These are phyloP conservation scores for Pseudonectria buxi DNA, from an alignment of 2,329 filamentous ascomycete genomes.

Conservation along the genomic window DNA sequence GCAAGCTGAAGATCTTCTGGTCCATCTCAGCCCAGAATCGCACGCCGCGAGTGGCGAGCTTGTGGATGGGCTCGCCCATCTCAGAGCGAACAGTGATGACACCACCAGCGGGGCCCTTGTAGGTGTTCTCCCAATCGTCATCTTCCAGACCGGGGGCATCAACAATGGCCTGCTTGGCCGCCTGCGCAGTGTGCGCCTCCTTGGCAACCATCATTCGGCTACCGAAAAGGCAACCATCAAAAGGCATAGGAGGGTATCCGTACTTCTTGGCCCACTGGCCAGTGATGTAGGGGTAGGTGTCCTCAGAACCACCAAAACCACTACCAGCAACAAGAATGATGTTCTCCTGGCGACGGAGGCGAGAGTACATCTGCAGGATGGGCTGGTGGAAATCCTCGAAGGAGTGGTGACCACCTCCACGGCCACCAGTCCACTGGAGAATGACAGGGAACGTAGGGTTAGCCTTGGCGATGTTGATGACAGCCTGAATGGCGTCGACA, in stretches of 20 bases:
- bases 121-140: slow-evolving; percentile 82
- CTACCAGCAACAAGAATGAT: slow-evolving; percentile 85
- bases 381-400: slow-evolving; percentile 94
- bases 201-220: slow-evolving; percentile 94
- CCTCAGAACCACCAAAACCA: slow-evolving; percentile 83
- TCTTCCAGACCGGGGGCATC: slow-evolving; percentile 80
- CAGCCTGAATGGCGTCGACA: slow-evolving; percentile 76
- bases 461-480: slow-evolving; percentile 90
- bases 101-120: slow-evolving; percentile 84
- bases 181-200: slow-evolving; percentile 81
- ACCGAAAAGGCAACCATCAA: slow-evolving; percentile 84
- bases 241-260: slow-evolving; percentile 88
- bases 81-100: slow-evolving; percentile 95
- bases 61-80: slow-evolving; percentile 99
- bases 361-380: slow-evolving; percentile 82
- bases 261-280: slow-evolving; percentile 82
- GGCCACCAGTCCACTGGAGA: slow-evolving; percentile 90
- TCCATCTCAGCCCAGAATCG: slow-evolving; percentile 99
- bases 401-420: slow-evolving; percentile 90
- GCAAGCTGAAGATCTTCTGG: slow-evolving; percentile 91
- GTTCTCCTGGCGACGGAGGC: slow-evolving; percentile 79
- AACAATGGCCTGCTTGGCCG: slow-evolving; percentile 84
- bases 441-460: slow-evolving; percentile 90
- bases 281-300: slow-evolving; percentile 88
- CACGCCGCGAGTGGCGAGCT: slow-evolving; percentile 93